Evolutionary conservation across 2,329 filamentous ascomycete genomes (phyloP).

Genomic region (Lachnellula arida): DNA sequence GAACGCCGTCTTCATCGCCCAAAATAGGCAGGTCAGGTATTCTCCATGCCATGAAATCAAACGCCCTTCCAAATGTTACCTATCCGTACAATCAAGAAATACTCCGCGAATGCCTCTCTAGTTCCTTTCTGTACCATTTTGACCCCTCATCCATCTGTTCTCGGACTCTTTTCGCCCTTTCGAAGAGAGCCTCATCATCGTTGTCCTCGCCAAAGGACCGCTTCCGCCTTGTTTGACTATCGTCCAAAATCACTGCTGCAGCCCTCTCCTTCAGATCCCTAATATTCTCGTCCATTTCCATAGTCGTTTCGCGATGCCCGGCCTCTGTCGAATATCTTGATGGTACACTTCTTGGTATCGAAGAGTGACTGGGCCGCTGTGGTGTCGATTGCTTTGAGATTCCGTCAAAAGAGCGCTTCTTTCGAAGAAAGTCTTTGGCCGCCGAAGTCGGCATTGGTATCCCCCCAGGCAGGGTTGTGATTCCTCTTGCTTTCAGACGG

Average conservation of each 20-base stretch:
- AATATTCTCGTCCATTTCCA: conserved; percentile 16
- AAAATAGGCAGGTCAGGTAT: neutral
- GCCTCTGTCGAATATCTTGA: conserved; percentile 8
- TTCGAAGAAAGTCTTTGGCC: conserved; percentile 20
- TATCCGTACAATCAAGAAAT: conserved; percentile 18
- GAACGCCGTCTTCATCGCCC: neutral
- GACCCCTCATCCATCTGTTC: conserved; percentile 33
- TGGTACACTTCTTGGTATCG: conserved; percentile 23
- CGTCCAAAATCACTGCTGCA: conserved; percentile 18
- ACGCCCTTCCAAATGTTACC: conserved; percentile 13
- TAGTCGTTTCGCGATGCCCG: conserved; percentile 2
- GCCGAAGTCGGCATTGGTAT: conserved; percentile 29
- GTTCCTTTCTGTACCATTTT: conserved; percentile 28
- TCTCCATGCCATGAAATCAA: neutral
- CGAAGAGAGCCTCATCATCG: conserved; percentile 31
- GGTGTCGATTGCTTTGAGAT: conserved; percentile 19
- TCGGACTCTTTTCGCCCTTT: conserved; percentile 29
- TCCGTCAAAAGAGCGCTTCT: conserved; percentile 26
- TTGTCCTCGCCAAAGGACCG: conserved; percentile 18
- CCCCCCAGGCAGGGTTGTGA: conserved; percentile 29
- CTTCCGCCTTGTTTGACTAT: conserved; percentile 13
- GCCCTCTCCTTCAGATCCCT: conserved; percentile 25
- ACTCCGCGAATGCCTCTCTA: conserved; percentile 22
- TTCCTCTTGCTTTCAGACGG: conserved; percentile 33
- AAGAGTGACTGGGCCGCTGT: conserved; percentile 2